Base-by-base conservation (phyloP, 768 basidiomycete species). In the Rhodosporidiobolus sp. region DNA sequence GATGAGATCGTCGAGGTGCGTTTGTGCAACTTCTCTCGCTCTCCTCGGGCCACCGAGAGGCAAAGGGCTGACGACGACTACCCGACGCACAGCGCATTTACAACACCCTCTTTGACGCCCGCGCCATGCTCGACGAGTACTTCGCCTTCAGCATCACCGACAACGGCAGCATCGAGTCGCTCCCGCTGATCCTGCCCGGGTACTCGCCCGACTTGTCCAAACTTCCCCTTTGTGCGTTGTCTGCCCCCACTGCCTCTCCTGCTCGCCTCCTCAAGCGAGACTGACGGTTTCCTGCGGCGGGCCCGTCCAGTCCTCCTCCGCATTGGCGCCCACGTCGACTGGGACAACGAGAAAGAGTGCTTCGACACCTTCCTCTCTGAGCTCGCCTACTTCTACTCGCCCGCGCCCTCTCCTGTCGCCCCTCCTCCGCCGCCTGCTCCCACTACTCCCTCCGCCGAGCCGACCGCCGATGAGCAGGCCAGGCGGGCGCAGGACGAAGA, bases 201-300 rank as follows among this genome's bases (percentile, higher is more conserved):
- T 97, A 91, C 79, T 90, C 90, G 11, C 96, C 96, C 2, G 91
- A 94, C 79, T 84, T 98, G 8, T 90, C 93, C 77, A 90, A 92
- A 77, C 83, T 98, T 14, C 96, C 96, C 0, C 84, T 87, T 67
- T 91, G 94, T 92, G 58, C 72, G 82, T 79, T 26, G 2, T 17
- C 20, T 45, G 35, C 19, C 49, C 14, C 19, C 32, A 24, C 19
- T 26, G 4, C 9, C 32, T 8, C 24, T n/a, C 28, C 50, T n/a
- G 28, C 11, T 56, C 32, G 28, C 1, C 32, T 4, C 16, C 32
- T 60, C 49, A 67, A 1, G 19, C 16, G 0, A 17, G 20, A 2
- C 7, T 55, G 3, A 22, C 58, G 6, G 24, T n/a, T n/a, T n/a
- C n/a, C n/a, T n/a, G 30, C 26, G 16, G 17, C 50, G 8, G n/a